Evolutionary conservation across 805 yeast genomes (phyloP).

Genomic region (Teunomyces pallodes): DNA sequence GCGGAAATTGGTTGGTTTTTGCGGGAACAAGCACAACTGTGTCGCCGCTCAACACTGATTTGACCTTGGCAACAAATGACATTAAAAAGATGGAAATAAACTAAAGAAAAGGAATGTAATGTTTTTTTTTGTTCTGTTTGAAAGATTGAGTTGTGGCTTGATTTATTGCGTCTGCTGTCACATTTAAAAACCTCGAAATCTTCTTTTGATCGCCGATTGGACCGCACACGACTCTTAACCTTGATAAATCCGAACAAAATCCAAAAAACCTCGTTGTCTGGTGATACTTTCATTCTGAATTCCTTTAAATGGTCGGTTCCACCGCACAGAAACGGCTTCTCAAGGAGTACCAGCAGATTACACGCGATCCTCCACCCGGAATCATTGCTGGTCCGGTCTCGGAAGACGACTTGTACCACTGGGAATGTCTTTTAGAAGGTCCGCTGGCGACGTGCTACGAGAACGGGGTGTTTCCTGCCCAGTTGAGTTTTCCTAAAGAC

Average conservation of each 20-base stretch:
- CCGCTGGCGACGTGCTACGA: slow-evolving; percentile 84
- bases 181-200: too few species aligned
- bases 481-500: slow-evolving; percentile 68
- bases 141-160: too few species aligned
- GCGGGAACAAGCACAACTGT: slow-evolving; percentile 60
- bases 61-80: slow-evolving; percentile 55
- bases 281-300: not conserved
- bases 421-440: slow-evolving; percentile 86
- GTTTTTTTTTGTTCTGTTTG: too few species aligned
- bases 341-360: slow-evolving; percentile 84
- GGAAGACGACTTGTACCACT: slow-evolving; percentile 68
- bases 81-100: not conserved
- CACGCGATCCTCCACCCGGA: slow-evolving; percentile 90
- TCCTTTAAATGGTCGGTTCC: slow-evolving; percentile 23
- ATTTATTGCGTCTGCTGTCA: too few species aligned
- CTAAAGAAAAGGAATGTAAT: not conserved
- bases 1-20: slow-evolving; percentile 37
- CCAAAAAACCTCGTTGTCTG: not conserved
- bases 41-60: slow-evolving; percentile 69
- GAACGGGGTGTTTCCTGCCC: slow-evolving; percentile 83
- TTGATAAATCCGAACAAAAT: too few species aligned
- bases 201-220: too few species aligned
- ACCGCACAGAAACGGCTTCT: slow-evolving; percentile 86
- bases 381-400: slow-evolving; percentile 87
- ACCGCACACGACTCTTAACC: too few species aligned